These are phyloP conservation scores for Elongisporangium anandrum DNA, from an alignment of 352 stramenopile species.

Conservation along the genomic window DNA sequence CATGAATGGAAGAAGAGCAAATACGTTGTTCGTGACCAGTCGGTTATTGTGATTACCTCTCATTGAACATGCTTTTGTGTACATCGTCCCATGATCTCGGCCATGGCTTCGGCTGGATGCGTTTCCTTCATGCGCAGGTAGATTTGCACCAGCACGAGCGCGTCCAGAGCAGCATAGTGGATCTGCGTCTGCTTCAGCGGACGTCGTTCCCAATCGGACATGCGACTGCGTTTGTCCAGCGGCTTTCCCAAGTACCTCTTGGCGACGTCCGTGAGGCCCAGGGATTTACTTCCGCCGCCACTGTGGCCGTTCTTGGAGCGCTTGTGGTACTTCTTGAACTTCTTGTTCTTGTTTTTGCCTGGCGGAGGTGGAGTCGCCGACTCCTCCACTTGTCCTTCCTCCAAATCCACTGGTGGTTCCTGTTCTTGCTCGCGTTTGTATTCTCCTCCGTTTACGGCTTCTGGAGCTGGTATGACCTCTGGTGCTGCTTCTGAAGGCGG, in stretches of 20 bases:
- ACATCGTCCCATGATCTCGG: constrained; percentile 23
- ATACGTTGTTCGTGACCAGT: not conserved
- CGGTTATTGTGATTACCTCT: not conserved
- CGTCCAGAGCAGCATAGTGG: constrained; percentile 69
- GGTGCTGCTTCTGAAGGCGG: not conserved
- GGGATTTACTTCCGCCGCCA: constrained; percentile 11
- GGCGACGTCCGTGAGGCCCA: constrained; percentile 47
- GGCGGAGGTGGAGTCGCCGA: not conserved
- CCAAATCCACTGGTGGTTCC: not conserved
- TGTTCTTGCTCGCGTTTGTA: constrained; percentile 4
- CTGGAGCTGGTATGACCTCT: not conserved
- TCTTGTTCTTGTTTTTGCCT: constrained; percentile 7
- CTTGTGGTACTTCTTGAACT: constrained; percentile 15
- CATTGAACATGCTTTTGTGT: constrained; percentile 40
- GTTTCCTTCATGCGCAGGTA: constrained; percentile 48
- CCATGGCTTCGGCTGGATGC: constrained; percentile 21
- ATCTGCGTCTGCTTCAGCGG: constrained; percentile 63
- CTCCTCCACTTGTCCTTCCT: no score
- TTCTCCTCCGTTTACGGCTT: not conserved
- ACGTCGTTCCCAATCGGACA: constrained; percentile 75
- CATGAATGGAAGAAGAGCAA: not conserved
- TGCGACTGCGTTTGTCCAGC: constrained; percentile 64
- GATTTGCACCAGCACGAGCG: constrained; percentile 58
- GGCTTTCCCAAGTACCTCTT: constrained; percentile 54
- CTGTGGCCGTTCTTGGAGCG: constrained; percentile 11